phyloP scores from a whole-genome alignment of 2,329 filamentous ascomycete species.

The Aspergillus ruber region DNA sequence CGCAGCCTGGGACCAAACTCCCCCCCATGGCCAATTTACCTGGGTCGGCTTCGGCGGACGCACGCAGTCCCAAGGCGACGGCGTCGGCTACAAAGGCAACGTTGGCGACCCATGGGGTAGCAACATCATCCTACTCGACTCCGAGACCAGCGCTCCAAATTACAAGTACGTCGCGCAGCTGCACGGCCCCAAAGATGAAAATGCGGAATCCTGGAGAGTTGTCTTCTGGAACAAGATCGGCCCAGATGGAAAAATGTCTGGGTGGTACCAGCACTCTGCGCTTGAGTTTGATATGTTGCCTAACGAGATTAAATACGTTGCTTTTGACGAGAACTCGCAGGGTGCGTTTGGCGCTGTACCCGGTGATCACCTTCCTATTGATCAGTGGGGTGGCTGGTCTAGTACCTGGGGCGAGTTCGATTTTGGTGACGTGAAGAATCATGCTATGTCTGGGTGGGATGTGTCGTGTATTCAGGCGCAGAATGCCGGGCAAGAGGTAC shows the following conservation, averaged over 20 bases:
- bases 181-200: conserved; percentile 15
- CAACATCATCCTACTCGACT: conserved; percentile 32
- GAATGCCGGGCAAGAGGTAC: conserved; percentile 15
- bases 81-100: conserved; percentile 28
- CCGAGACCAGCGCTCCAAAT: conserved; percentile 17
- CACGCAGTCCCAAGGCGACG: conserved; percentile 15
- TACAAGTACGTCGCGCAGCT: conserved; percentile 35
- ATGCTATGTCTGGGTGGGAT: conserved; percentile 34
- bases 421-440: conserved; percentile 27
- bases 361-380: conserved; percentile 20
- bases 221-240: conserved; percentile 37
- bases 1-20: conserved; percentile 16
- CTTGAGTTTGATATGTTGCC: conserved; percentile 25
- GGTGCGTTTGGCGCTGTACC: conserved; percentile 30
- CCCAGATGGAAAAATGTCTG: conserved; percentile 26
- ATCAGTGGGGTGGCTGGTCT: conserved; percentile 26
- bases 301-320: conserved; percentile 29
- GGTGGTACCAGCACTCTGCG: conserved; percentile 31
- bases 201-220: conserved; percentile 27
- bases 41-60: conserved; percentile 26
- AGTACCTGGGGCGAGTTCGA: conserved; percentile 36
- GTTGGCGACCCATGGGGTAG: conserved; percentile 34
- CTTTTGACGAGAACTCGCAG: conserved; percentile 33
- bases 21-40: conserved; percentile 14
- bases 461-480: conserved; percentile 33